Evolutionary conservation across 768 basidiomycete species (phyloP), one percentile per base, ranked within the genome.

Genomic region (Russula sp.): DNA sequence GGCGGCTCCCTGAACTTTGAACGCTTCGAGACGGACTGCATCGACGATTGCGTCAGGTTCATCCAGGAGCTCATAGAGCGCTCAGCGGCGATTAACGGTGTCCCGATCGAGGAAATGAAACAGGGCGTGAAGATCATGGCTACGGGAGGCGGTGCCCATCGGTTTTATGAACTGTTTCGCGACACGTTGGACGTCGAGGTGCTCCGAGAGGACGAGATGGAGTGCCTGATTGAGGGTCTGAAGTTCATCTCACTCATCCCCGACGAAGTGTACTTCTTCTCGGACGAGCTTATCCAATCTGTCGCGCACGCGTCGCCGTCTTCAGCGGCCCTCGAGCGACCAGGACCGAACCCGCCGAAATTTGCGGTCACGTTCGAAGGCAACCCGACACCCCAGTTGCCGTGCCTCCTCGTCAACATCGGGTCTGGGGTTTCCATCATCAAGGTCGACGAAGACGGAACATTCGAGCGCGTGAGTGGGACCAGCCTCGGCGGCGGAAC

Each of bases 1-100:
- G 97, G 97, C 16, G 97, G 97, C 2, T 91, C 94, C 53, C 84
- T 99, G 72, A 99, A 98, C 76, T 99, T 98, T 71, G 93, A 92
- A 73, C 87, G 95, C 32, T 99, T 98, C 78, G 88, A 99, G 77
- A 98, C 97, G 58, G 84, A 89, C 66, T 82, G 93, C 69, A 89
- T 98, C 69, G 76, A 88, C 54, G 84, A 82, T 39, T 91, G 94
- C 70, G 85, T 98, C 68, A 77, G 80, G 55, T 99, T 96, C 77
- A 87, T 99, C 68, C 85, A 89, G 68, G 80, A 83, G 48, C 84
- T 98, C 57, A 96, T 99, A 68, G 80, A 85, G 64, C 85, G 87
- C 18, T 95, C 93, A 37, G 95, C 97, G 34, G 72, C 80, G 50
- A 82, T 89, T 9, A 98, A 99, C 70, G 82, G 85, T 20, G 96